Evolutionary conservation across 805 yeast genomes (phyloP), one percentile per base, ranked within the genome.

Genomic region (Kluyveromyces lactis): DNA sequence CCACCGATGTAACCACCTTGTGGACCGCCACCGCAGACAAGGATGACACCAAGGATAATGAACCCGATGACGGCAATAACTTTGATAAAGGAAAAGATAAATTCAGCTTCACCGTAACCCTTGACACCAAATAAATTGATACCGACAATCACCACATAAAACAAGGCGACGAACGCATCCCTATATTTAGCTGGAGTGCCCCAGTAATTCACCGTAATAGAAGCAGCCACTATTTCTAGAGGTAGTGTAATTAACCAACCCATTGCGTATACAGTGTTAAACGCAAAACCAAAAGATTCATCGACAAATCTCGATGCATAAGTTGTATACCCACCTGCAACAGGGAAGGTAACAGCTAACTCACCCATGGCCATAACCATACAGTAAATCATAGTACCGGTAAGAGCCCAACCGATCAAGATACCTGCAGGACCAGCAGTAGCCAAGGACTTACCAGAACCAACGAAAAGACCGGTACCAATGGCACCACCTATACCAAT

Each of bases 401-500:
- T 68, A 21, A 75, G 55, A 37, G 60, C 52, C 68, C 78, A 71
- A 47, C 79, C 79, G 32, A 76, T 68, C 43, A 76, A 51, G 15
- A 77, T 52, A 39, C 77, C 72, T 3, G 80, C 86, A 15, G 86
- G 85, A 31, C 86, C 86, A 48, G 82, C 83, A 27, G 77, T 71
- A 38, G 69, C 51, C 44, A 81, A 62, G 4, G 82, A 75, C 9
- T 65, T 63, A 45, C 86, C 86, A 21, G 83, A 72, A 53, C 86
- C 85, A 38, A 83, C 81, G 48, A 83, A 76, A 41, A 83, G 63
- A 56, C 90, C 92, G 21, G 85, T 77, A 58, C 86, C 86, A 46
- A 80, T 77, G 44, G 79, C 71, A 50, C 85, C 84, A 45, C 83
- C 86, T 39, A 80, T 69, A 27, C 86, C 80, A 44, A 79, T 74